Evolutionary conservation across 2,329 filamentous ascomycete species (phyloP).

Genomic region (Myriosclerotinia duriaeana): DNA sequence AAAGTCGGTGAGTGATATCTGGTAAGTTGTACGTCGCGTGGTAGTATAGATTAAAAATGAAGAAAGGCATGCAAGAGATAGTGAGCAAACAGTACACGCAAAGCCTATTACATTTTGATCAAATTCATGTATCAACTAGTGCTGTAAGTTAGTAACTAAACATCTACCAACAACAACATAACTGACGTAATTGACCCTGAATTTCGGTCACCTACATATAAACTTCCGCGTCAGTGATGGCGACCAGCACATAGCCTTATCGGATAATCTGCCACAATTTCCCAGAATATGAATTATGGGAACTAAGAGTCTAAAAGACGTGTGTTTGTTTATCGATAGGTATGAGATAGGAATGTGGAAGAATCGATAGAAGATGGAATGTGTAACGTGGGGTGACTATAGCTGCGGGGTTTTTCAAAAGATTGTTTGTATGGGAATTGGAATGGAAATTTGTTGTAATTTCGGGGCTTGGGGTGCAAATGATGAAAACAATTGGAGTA

Average conservation of each 20-base stretch:
- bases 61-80: background rate
- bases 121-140: too few relatives aligned
- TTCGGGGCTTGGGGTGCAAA: background rate
- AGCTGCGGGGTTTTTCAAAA: background rate
- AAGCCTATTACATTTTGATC: too few relatives aligned
- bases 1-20: background rate
- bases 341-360: background rate
- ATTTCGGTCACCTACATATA: background rate
- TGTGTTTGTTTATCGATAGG: background rate
- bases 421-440: background rate
- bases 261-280: background rate
- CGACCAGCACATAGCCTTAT: background rate
- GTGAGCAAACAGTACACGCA: too few relatives aligned
- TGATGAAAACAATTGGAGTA: background rate
- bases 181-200: background rate
- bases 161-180: background rate
- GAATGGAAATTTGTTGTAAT: background rate
- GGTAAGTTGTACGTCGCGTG: background rate
- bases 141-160: too few relatives aligned
- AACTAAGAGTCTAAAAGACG: background rate
- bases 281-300: background rate
- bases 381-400: background rate
- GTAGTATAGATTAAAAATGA: background rate
- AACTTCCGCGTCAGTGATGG: background rate
- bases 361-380: conserved; percentile 1